Evolutionary conservation across 2,329 filamentous ascomycete genomes (phyloP), one percentile per base, ranked within the genome.

Genomic region (Aspergillus proliferans): DNA sequence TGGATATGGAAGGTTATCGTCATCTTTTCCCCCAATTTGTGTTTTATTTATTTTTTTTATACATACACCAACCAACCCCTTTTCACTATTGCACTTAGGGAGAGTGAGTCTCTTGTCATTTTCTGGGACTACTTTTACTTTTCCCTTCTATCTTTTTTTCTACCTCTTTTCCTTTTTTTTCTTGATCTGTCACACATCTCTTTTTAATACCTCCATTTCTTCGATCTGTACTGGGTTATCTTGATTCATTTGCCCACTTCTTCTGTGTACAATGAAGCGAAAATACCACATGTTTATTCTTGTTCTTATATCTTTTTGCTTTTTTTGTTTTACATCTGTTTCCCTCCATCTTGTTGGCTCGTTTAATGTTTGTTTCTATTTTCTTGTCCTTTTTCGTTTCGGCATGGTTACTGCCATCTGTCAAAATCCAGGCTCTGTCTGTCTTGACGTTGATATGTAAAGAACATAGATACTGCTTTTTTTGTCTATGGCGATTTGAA

Each of bases 221-320:
- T 55, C 56, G 50, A 47, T 54, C 50, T 52, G 55, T 55, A 52
- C 47, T 49, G 18, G n/a, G 21, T 14, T 26, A 19, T 52, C 49
- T 51, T 54, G 47, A 51, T 49, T 40, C 50, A 47, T 49, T 54
- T 56, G 49, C 47, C 54, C 52, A 54, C 52, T 49, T 55, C 47
- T 56, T 50, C 57, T 58, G 57, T 69, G 66, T 69, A 69, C 64
- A 67, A 67, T 68, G 66, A 65, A 69, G 66, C 65, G 65, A 64
- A 66, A 68, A 69, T 68, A 68, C 64, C 66, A 67, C 60, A 51
- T 63, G 53, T 49, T 57, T 49, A 55, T 58, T 55, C 51, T 55
- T 60, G 22, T 30, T 56, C 46, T 58, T 54, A 54, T 54, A 47
- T 58, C 47, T 50, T 51, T 46, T 43, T 50, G 56, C 44, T 43